A percentile compares a stretch with the other conserved stretches of the same genome.
Conservation (phyloP, 805 yeast genomes). For the Pichia nakasei region DNA sequence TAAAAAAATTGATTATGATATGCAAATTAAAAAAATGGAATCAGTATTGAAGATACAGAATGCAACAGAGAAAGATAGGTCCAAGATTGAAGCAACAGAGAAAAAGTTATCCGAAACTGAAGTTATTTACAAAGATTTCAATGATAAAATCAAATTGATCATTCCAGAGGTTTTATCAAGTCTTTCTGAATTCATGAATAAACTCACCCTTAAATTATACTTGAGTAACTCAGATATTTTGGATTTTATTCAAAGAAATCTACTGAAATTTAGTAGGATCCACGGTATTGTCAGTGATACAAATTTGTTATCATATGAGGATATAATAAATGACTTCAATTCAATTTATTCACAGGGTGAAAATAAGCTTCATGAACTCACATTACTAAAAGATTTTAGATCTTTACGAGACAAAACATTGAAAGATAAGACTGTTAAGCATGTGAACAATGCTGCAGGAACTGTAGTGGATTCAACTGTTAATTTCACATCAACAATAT, state of each 20-base stretch:
- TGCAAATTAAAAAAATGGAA: constrained; percentile 29
- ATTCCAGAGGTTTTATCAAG: constrained; percentile 39
- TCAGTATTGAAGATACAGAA: constrained; percentile 24
- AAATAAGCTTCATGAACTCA: constrained; percentile 31
- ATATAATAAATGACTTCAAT: constrained; percentile 32
- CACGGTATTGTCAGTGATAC: constrained; percentile 25
- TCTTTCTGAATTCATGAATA: constrained; percentile 41
- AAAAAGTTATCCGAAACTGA: constrained; percentile 25
- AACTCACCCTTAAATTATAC: constrained; percentile 31
- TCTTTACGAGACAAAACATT: constrained; percentile 30
- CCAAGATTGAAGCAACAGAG: constrained; percentile 27
- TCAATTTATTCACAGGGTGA: constrained; percentile 28
- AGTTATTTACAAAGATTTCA: constrained; percentile 27
- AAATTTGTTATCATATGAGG: constrained; percentile 19
- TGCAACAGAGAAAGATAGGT: constrained; percentile 30
- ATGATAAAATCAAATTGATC: constrained; percentile 31
- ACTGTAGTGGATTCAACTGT: constrained; percentile 22
- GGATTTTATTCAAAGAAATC: constrained; percentile 25
- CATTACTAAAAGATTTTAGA: constrained; percentile 30
- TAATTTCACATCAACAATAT: constrained; percentile 23
- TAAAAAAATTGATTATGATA: constrained; percentile 34
- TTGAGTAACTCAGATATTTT: constrained; percentile 31
- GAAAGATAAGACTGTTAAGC: constrained; percentile 23
- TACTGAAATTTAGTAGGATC: constrained; percentile 20
- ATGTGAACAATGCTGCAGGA: constrained; percentile 19